These are phyloP conservation scores for Colletotrichum sp. DNA, from an alignment of 2,329 filamentous ascomycete species.

Conservation along the genomic window DNA sequence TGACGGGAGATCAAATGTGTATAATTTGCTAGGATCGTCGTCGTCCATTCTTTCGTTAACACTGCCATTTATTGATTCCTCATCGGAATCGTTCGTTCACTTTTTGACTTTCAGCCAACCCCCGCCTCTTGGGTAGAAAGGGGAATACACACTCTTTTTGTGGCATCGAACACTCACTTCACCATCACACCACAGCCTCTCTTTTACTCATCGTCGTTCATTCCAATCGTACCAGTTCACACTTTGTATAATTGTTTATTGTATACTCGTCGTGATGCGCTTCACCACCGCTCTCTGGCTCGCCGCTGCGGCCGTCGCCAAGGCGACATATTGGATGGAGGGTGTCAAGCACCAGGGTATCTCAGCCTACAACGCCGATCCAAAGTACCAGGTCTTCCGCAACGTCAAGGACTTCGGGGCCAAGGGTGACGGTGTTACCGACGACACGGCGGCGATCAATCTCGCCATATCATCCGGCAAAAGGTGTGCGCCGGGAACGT, in stretches of 20 bases:
- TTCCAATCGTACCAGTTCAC: neutral
- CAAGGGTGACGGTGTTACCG: constrained; percentile 39
- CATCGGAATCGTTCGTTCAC: neutral
- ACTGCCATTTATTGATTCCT: neutral
- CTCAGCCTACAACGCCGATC: constrained; percentile 49
- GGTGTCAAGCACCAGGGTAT: constrained; percentile 51
- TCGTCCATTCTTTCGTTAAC: neutral
- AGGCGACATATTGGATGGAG: constrained; percentile 45
- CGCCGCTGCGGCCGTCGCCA: constrained; percentile 20
- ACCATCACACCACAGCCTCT: neutral
- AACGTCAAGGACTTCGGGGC: constrained; percentile 53
- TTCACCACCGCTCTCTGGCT: constrained; percentile 13
- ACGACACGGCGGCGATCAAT: constrained; percentile 41
- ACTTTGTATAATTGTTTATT: neutral
- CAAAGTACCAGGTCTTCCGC: constrained; percentile 49
- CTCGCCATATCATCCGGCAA: constrained; percentile 40
- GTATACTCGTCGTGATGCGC: constrained; percentile 1
- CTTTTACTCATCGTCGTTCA: neutral
- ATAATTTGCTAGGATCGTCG: neutral
- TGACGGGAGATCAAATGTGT: neutral
- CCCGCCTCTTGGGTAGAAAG: neutral
- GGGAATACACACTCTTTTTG: neutral
- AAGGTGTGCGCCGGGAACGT: constrained; percentile 42
- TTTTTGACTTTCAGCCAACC: neutral
- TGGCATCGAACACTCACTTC: neutral